Conservation (phyloP, 1,139 yeast genomes). For the Hyphopichia khmerensis region DNA sequence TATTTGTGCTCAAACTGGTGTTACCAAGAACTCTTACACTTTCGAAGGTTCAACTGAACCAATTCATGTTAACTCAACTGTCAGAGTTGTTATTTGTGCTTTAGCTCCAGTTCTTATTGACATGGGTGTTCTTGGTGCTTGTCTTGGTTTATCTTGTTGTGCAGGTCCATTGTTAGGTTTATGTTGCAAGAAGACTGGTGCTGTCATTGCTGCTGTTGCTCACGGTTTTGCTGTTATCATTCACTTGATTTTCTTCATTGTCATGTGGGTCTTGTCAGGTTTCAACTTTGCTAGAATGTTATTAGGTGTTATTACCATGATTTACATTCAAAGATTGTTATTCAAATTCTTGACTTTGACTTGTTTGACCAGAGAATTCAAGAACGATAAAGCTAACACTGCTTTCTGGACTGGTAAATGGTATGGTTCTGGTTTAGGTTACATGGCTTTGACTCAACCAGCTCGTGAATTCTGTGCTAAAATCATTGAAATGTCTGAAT, state of each 20-base stretch:
- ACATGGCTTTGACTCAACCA: conserved; percentile 96
- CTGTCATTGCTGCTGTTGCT: conserved; percentile 95
- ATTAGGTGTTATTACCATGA: conserved; percentile 80
- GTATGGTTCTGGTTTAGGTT: conserved; percentile 94
- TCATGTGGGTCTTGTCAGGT: conserved; percentile 97
- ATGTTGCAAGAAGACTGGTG: conserved; percentile 98
- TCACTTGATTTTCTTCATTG: conserved; percentile 83
- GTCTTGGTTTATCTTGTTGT: conserved; percentile 87
- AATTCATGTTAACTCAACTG: conserved; percentile 68
- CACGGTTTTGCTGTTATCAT: conserved; percentile 91
- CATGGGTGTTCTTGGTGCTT: conserved; percentile 76
- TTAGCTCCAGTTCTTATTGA: conserved; percentile 90
- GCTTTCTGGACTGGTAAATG: conserved; percentile 99
- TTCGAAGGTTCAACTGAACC: conserved; percentile 28
- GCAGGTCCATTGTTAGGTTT: conserved; percentile 93
- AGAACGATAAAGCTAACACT: conserved; percentile 93
- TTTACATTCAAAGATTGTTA: conserved; percentile 83
- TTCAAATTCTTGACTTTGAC: conserved; percentile 81
- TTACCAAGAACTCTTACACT: conserved; percentile 42
- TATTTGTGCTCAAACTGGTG: conserved; percentile 98
- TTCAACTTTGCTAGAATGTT: conserved; percentile 86
- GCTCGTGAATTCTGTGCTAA: conserved; percentile 94
- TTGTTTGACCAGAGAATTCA: conserved; percentile 92
- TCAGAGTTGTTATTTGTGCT: conserved; percentile 85
- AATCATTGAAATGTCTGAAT: conserved; percentile 90